Conservation (phyloP, 2,329 filamentous ascomycete genomes). For the Phaeosphaeriaceae sp. region DNA sequence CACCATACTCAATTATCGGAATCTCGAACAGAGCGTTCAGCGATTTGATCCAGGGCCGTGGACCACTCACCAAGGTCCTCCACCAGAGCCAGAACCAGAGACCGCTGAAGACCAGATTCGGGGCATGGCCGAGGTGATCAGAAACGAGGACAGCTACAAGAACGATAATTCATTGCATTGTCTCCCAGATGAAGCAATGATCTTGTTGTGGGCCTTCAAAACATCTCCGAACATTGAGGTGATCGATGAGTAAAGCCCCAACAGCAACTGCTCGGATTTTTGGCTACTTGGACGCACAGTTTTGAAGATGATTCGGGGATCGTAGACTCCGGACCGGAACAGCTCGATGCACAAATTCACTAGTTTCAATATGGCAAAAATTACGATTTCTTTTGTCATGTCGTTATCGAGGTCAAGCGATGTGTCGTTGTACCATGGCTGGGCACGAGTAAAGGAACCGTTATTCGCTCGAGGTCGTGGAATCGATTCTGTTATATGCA, state of each 20-base stretch:
- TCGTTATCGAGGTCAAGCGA: no score
- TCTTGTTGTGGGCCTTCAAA: slow-evolving; percentile 30
- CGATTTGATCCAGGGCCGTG: slow-evolving; percentile 35
- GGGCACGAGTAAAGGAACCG: not conserved
- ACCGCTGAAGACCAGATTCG: slow-evolving; percentile 5
- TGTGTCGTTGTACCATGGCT: no score
- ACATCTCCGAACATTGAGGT: slow-evolving; percentile 9
- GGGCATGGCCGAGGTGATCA: slow-evolving; percentile 24
- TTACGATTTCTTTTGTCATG: no score
- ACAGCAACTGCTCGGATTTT: not conserved
- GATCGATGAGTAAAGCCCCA: slow-evolving; percentile 2
- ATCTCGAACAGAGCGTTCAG: slow-evolving; percentile 17
- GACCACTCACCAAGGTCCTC: slow-evolving; percentile 24
- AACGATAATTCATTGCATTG: slow-evolving; percentile 19
- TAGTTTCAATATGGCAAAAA: not conserved
- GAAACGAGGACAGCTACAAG: slow-evolving; percentile 24
- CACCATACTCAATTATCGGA: slow-evolving; percentile 15
- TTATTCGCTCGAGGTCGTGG: not conserved
- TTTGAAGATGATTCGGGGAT: not conserved
- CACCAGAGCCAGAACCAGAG: slow-evolving; percentile 11
- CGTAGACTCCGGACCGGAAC: not conserved
- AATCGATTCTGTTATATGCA: not conserved
- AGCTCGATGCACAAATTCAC: not conserved
- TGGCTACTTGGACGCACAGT: not conserved
- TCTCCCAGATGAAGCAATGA: slow-evolving; percentile 19